Base-by-base conservation (phyloP, 305 asterid species). In the Ajuga reptans region DNA sequence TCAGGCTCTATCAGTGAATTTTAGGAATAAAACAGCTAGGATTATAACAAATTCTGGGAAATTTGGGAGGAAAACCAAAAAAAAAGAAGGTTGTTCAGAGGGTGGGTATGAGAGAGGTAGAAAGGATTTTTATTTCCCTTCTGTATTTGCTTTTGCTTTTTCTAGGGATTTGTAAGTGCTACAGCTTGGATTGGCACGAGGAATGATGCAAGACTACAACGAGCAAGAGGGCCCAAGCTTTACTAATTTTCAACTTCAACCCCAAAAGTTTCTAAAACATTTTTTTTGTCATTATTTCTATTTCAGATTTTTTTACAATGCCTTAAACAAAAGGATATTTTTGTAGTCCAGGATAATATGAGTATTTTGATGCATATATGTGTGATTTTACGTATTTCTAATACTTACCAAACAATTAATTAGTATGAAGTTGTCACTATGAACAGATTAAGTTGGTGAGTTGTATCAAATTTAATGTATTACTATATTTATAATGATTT, bases 51-150 rank as follows among this genome's bases (percentile, higher is more conserved):
- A 21, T 21, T 2, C 27, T 0, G 27, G 2, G 27, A 21, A 21
- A 21, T 21, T 21, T 18, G 64, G 63, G 72, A 77, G 16, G 36
- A 50, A 54, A 72, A 57, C 63, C 75, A 72, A 54, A 72, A 21
- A 21, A 21, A 2, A 21, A 21, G 27, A n/a, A 51, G 53, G 74
- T 12, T 49, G 54, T 46, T 72, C 70, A 27, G 47, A 42, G 36
- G 42, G 45, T 18, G 74, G 17, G 58, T 6, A 14, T 0, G 61
- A 12, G 42, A 14, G 74, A 21, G 59, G 46, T 34, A 43, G 34
- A 47, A 2, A 46, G 29, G 8, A 37, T 63, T 55, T 54, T 37
- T 7, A 17, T 42, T 55, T 7, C 27, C 27, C 2, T 21, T 21
- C 24, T 16, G 21, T 49, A 37, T 49, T 24, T 7, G 29, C 21